Evolutionary conservation across 1,284 basidiomycete species (phyloP), one percentile per base, ranked within the genome.

Genomic region (Peniophora sp.): DNA sequence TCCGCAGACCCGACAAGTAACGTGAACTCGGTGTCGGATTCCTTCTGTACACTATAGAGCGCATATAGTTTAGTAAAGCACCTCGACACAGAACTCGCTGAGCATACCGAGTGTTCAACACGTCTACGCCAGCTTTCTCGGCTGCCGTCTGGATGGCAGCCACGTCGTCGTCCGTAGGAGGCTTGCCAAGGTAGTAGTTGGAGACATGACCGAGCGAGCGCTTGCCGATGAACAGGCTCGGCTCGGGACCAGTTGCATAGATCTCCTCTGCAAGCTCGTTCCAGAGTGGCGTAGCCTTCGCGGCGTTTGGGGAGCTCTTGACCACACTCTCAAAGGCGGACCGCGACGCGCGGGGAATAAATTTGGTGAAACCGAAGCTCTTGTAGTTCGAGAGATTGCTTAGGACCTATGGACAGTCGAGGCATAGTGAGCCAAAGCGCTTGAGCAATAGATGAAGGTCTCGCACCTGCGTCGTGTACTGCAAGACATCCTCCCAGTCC

Each of bases 301-400:
- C 58, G 3, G 76, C 71, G 54, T 84, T 84, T 5, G 70, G 68
- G 24, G 84, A 88, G 9, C 72, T 71, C n/a, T 68, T 65, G 14
- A 91, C 71, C 23, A 87, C 78, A 10, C 71, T 71, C 43, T 73
- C 76, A 61, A 92, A 91, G 57, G 78, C 80, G 16, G 69, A 72
- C 35, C 73, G 60, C 3, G 79, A 60, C 36, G 86, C 60, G 34
- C 90, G 83, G 25, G 90, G 90, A 50, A 89, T 65, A 57, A 92
- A 85, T 67, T 92, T 92, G 45, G 86, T 88, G 60, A 86, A 88
- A 0, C 90, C 90, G 57, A 92, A 92, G 2, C 77, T 79, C 63
- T 78, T 85, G 68, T 81, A 91, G 65, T 91, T 91, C 19, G 80
- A 82, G 34, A 91, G 69, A 60, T 92, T 92, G 64, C 82, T 83